Percentiles rank a stretch among this genome's conserved stretches.
These are phyloP conservation scores for Avicennia marina DNA, from an alignment of 257 asterid species.

Conservation along the genomic window DNA sequence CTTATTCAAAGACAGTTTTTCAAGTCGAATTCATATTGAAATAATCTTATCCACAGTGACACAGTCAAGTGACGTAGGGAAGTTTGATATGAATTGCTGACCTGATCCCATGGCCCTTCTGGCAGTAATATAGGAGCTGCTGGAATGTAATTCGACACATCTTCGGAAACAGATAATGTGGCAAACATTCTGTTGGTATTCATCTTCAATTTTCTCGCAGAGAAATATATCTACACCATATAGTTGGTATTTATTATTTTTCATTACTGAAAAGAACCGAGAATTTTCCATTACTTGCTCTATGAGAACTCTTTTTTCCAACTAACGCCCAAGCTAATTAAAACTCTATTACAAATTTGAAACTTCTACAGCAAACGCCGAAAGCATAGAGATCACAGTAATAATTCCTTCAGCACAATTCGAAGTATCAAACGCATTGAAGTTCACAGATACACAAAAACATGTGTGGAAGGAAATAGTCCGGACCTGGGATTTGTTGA, in stretches of 20 bases:
- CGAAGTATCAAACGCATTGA: too few species aligned
- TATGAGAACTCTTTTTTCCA: background rate
- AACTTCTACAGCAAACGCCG: too few species aligned
- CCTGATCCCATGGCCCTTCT: slow-evolving; percentile 90
- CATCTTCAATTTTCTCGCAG: slow-evolving; percentile 21
- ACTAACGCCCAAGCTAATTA: background rate
- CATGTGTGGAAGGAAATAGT: background rate
- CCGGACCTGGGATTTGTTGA: slow-evolving; percentile 39
- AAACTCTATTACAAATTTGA: background rate
- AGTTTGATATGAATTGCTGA: slow-evolving; percentile 12
- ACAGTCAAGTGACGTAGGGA: background rate
- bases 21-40: background rate
- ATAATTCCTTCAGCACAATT: too few species aligned
- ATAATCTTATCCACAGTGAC: background rate
- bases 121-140: slow-evolving; percentile 91
- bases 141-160: slow-evolving; percentile 58
- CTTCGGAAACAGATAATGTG: slow-evolving; percentile 34
- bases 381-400: too few species aligned
- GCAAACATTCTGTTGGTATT: slow-evolving; percentile 41
- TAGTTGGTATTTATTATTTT: background rate
- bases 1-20: too few species aligned
- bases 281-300: background rate
- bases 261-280: background rate
- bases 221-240: slow-evolving; percentile 35
- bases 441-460: background rate